A percentile compares a stretch with the other conserved stretches of the same genome.
Conservation (phyloP, 2,329 filamentous ascomycete species). For the Didymella lethalis region DNA sequence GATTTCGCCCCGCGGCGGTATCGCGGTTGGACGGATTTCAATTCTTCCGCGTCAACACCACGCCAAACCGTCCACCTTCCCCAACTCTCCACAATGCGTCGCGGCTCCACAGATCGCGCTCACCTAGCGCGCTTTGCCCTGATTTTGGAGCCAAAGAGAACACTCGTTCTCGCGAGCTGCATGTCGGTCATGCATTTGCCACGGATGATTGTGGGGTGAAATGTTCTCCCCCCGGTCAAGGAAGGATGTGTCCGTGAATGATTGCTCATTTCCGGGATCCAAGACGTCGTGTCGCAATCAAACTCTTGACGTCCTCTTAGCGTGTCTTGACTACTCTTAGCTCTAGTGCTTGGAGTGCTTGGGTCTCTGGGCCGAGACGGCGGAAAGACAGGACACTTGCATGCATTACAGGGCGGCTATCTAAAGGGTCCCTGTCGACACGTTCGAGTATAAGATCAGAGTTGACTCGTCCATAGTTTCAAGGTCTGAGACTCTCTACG, state of each 20-base stretch:
- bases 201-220: not conserved
- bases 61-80: not conserved
- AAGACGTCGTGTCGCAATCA: constrained; percentile 15
- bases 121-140: not conserved
- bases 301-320: constrained; percentile 15
- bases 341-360: constrained; percentile 32
- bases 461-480: not conserved
- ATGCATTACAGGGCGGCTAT: not conserved
- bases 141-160: constrained; percentile 1
- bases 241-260: constrained; percentile 1
- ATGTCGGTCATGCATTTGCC: not conserved
- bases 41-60: constrained; percentile 15
- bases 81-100: constrained; percentile 10
- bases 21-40: constrained; percentile 13
- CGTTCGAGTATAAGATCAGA: constrained; percentile 12
- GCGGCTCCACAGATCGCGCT: constrained; percentile 14
- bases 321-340: constrained; percentile 29
- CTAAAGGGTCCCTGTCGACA: not conserved
- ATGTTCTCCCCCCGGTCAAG: not conserved
- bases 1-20: not conserved
- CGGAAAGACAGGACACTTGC: constrained; percentile 8
- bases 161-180: not conserved
- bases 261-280: constrained; percentile 8
- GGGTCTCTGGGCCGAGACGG: constrained; percentile 12
- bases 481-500: not conserved